Base-by-base conservation (phyloP, 78 protist species). In the Anaeramoeba ignava region DNA sequence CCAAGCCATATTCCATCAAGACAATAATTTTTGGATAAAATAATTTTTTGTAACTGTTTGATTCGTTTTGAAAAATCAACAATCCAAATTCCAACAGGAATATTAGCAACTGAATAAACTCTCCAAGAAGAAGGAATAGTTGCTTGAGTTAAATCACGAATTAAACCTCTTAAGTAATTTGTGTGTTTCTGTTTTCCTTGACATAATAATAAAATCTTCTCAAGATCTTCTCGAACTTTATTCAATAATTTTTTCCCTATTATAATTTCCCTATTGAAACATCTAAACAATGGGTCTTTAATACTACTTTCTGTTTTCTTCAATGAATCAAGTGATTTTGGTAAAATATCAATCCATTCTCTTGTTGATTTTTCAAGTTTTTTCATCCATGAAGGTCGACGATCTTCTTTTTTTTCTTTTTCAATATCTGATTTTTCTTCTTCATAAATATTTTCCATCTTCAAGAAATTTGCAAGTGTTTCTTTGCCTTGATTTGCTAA, bases 1-100 rank as follows among this genome's bases (percentile, higher is more conserved):
- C 96, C 98, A 33, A 96, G 87, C 94, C 94, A 90, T 17, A 96
- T 79, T 0, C 23, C 33, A 17, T 2, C 31, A 27, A 8, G 8
- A 17, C 73, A 8, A 8, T 27, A 54, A 17, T 54, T 17, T 17
- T 54, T 54, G 8, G 73, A 54, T 54, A 27, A 27, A 17, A 8
- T 27, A 54, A 54, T 54, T 54, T 8, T 54, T 8, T 27, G 8
- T 54, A 54, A 54, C 17, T 54, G 73, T 54, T 54, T 17, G 73
- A 54, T 54, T 54, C 73, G 8, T 54, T 54, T 54, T 27, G 36
- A 73, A 40, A 93, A 90, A 83, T 93, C 96, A 1, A 42, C 40
- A 78, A 93, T 86, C 93, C 94, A 93, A 38, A 39, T 40, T 1
- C 42, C 40, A n/a, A 93, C 81, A 3, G 89, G 27, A 31, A 88